Base-by-base conservation (phyloP, 805 yeast genomes). In the Lipomyces sp. region DNA sequence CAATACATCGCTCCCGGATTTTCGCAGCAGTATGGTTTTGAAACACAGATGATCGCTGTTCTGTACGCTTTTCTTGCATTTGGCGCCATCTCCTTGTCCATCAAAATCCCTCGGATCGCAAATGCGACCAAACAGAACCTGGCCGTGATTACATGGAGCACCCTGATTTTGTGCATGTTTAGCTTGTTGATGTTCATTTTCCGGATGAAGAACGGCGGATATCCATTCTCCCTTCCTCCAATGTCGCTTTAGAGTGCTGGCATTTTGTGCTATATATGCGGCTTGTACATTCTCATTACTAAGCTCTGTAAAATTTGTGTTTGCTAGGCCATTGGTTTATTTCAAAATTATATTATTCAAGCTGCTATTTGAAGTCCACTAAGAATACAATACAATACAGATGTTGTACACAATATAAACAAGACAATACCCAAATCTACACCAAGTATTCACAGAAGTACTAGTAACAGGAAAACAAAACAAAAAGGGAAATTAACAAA, bases 1-100 rank as follows among this genome's bases (percentile, higher is more conserved):
- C 76, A 69, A 40, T 86, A 83, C 64, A 73, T 83, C 37, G 75
- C 76, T 58, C 72, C 74, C 3, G 88, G 88, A 32, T 89, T 85
- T 62, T 86, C 83, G 63, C 72, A 71, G 44, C 98, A 93, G 68
- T 77, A 78, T 44, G 96, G 88, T 6, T 80, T 84, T 39, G 98
- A 93, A 72, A 88, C 97, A 7, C 97, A 93, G 71, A 77, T 89
- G 45, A 69, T 93, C 35, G 81, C 88, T 2, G 76, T 85, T 22
- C 54, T 86, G 5, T 47, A 68, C 51, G 95, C 88, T 1, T 59
- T 78, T 6, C 71, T 89, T 60, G 78, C 89, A 11, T 70, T 84
- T 47, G 62, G 79, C 39, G 69, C 83, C 18, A 74, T 89, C 39
- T 68, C 78, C 1, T 72, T 91, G 59, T 66, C 83, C 37, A 76